A percentile compares a stretch with the other conserved stretches of the same genome.
Evolutionary conservation across 768 basidiomycete species (phyloP).

Genomic region (Hericium alpestre): DNA sequence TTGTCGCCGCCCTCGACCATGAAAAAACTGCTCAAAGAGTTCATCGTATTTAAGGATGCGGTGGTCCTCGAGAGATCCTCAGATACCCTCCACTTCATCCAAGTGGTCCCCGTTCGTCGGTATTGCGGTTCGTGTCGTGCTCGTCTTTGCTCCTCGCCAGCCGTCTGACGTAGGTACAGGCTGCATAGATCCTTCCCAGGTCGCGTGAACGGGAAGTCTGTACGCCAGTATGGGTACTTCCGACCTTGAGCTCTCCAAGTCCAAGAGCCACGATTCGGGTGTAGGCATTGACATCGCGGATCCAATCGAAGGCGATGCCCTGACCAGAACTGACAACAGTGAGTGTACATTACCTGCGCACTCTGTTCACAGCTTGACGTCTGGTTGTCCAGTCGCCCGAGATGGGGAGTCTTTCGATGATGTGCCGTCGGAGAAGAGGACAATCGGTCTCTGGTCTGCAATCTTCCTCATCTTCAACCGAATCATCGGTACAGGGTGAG

Average conservation of each 20-base stretch:
- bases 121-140: background rate
- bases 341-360: background rate
- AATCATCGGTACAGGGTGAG: conserved; percentile 63
- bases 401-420: conserved; percentile 11
- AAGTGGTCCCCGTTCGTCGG: background rate
- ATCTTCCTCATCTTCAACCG: conserved; percentile 65
- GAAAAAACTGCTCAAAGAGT: background rate
- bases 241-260: background rate
- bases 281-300: background rate
- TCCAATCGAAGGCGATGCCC: background rate
- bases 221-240: background rate
- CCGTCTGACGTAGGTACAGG: background rate
- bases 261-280: background rate
- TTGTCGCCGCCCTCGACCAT: background rate
- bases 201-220: background rate
- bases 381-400: background rate
- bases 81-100: no score
- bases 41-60: no score
- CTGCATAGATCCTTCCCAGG: background rate
- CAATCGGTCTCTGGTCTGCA: conserved; percentile 19
- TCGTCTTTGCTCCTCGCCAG: background rate
- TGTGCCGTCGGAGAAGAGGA: conserved; percentile 21
- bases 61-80: no score
- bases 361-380: background rate
- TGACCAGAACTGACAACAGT: background rate